Evolutionary conservation across 2,329 filamentous ascomycete genomes (phyloP), one percentile per base, ranked within the genome.

Genomic region (Pezicula carpinea): DNA sequence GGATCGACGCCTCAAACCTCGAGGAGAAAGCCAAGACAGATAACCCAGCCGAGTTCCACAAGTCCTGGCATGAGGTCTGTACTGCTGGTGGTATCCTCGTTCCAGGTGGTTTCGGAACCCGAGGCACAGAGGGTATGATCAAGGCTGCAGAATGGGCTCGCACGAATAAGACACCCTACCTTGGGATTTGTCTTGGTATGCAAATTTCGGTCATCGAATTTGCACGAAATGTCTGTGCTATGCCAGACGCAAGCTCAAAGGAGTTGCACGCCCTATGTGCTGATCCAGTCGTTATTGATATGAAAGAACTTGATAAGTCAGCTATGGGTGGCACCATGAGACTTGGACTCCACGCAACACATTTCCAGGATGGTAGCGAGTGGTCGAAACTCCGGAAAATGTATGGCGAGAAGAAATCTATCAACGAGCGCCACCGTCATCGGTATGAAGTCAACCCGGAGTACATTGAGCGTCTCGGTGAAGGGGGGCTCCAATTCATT

Each of bases 121-220:
- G 93, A 57, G 92, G 89, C 48, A 89, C 82, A 0, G 85, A 92
- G 63, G 93, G 93, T 52, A 97, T 97, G 90, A 85, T 97, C 60
- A 74, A 81, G 46, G 87, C 86, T 3, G 85, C 87, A n/a, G 85
- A 83, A 54, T 96, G 87, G 84, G 91, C 92, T 2, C 83, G 93
- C 47, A 85, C 86, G 55, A 83, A 89, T 59, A 83, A 85, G 52
- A 80, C 80, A 3, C 90, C 90, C 1, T 96, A 86, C 69, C 76
- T 97, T 1, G 93, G 93, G 49, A 86, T 97, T 53, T 96, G 92
- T 64, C 74, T 96, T 18, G 90, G 90, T 48, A 89, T 64, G 56
- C 93, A 97, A 66, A 79, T 96, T 39, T 90, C 92, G 17, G 89
- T 96, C 39, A 86, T 96, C 56, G 91, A 97, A 67, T 89, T 82